Percentiles rank a stretch among this genome's conserved stretches.
These are phyloP conservation scores for Plasmodium gonderi DNA, from an alignment of 169 alveolate species.

Conservation along the genomic window DNA sequence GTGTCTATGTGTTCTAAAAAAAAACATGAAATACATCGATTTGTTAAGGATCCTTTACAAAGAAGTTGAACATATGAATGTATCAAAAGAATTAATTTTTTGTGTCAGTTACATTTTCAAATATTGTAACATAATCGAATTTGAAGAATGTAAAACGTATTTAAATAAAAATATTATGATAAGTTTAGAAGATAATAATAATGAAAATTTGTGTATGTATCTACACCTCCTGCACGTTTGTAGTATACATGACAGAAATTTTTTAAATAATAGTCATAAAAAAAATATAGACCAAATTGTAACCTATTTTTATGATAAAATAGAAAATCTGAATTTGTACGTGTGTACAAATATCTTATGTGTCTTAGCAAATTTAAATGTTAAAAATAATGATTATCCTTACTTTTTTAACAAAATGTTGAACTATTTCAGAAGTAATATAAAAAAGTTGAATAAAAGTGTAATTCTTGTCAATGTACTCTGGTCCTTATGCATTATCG, in stretches of 20 bases:
- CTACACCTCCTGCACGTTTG: slow-evolving; percentile 48
- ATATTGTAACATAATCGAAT: slow-evolving; percentile 31
- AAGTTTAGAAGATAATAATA: slow-evolving; percentile 2
- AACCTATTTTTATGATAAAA: slow-evolving; percentile 11
- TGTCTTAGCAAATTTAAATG: slow-evolving; percentile 37
- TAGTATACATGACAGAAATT: background rate
- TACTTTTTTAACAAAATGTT: slow-evolving; percentile 52
- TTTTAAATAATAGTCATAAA: slow-evolving; percentile 9
- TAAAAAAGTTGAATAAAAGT: slow-evolving; percentile 47
- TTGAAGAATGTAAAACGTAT: slow-evolving; percentile 37
- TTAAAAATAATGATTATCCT: slow-evolving; percentile 55
- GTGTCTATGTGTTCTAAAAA: slow-evolving; percentile 64
- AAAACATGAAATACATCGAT: slow-evolving; percentile 11
- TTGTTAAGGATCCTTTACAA: slow-evolving; percentile 36
- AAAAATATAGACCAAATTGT: slow-evolving; percentile 34
- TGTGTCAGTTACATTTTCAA: slow-evolving; percentile 36
- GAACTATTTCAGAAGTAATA: slow-evolving; percentile 34
- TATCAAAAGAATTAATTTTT: slow-evolving; percentile 22
- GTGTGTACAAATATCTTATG: slow-evolving; percentile 43
- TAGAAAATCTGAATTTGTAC: slow-evolving; percentile 39
- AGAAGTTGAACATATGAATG: slow-evolving; percentile 34
- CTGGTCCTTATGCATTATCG: slow-evolving; percentile 56
- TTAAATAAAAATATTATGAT: slow-evolving; percentile 2
- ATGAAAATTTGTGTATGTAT: slow-evolving; percentile 65
- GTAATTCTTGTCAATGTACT: slow-evolving; percentile 24